These are phyloP conservation scores for Yamadazyma pseudoaaseri DNA, from an alignment of 1,139 yeast species.

Conservation along the genomic window DNA sequence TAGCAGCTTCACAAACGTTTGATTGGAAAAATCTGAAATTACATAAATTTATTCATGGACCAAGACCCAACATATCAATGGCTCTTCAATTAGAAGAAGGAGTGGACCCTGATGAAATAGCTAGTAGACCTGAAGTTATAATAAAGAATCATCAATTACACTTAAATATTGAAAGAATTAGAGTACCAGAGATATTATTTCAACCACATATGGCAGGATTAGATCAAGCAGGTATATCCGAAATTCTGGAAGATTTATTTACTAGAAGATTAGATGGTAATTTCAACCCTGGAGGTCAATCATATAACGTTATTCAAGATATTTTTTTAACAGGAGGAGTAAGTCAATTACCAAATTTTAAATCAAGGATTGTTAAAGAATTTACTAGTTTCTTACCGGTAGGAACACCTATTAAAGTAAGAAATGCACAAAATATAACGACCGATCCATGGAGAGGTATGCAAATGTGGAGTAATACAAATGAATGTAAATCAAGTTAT, in stretches of 20 bases:
- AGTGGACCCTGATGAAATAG: slow-evolving; percentile 42
- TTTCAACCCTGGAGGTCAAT: slow-evolving; percentile 52
- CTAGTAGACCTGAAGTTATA: slow-evolving; percentile 44
- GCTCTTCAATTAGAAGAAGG: slow-evolving; percentile 48
- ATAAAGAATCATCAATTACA: slow-evolving; percentile 74
- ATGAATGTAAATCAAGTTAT: slow-evolving; percentile 47
- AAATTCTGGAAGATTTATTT: slow-evolving; percentile 68
- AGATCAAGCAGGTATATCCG: slow-evolving; percentile 91
- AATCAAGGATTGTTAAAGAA: slow-evolving; percentile 63
- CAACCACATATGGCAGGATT: slow-evolving; percentile 95
- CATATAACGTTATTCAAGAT: slow-evolving; percentile 53
- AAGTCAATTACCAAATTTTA: slow-evolving; percentile 63
- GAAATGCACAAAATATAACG: slow-evolving; percentile 64
- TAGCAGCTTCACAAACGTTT: slow-evolving; percentile 65
- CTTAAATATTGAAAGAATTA: slow-evolving; percentile 82
- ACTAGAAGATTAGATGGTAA: slow-evolving; percentile 57
- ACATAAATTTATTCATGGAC: slow-evolving; percentile 88
- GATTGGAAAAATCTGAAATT: slow-evolving; percentile 83
- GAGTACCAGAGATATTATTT: slow-evolving; percentile 89
- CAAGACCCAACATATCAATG: slow-evolving; percentile 56
- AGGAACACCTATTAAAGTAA: slow-evolving; percentile 59
- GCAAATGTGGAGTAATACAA: slow-evolving; percentile 69
- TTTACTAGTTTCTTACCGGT: slow-evolving; percentile 70
- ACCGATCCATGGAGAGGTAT: slow-evolving; percentile 94
- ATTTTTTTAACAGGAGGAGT: slow-evolving; percentile 88